Base-by-base conservation (phyloP, 176 grass and related monocot species). In the Raddia guianensis region DNA sequence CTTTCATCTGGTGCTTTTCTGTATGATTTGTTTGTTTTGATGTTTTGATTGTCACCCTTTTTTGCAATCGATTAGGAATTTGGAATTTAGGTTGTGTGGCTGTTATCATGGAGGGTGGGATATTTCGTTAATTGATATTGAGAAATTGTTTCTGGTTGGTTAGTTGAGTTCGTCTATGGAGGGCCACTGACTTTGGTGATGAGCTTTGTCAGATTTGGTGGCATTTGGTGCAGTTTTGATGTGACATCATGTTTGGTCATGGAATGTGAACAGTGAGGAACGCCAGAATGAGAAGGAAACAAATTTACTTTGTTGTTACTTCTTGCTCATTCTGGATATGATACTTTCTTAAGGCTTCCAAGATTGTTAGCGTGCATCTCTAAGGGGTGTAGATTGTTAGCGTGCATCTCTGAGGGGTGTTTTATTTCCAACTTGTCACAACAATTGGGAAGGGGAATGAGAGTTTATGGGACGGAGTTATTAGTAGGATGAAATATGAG, bases 71-170 rank as follows among this genome's bases (percentile, higher is more conserved):
- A 20, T 66, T 81, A 61, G 16, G 19, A 52, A 79, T 69, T 35
- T 52, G 61, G 68, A 60, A 61, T 52, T 20, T 79, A 45, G 34
- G 52, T 68, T 67, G 63, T 33, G 21, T 60, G 15, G 67, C 48
- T 78, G 73, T 71, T 85, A 27, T 72, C 56, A 56, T 85, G 64
- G 18, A 81, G 11, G 72, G 49, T 64, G 59, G 33, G 15, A 82
- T 46, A 10, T 81, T 45, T 56, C 11, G 53, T 58, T 71, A 45
- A 45, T 77, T 74, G 44, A 72, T 72, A 72, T 77, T 74, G 44
- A 72, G 66, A 72, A 79, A 65, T 66, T 70, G 9, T 57, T 42
- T 84, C 19, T 19, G 66, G 48, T 33, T 81, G 66, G 50, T 76
- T 85, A 32, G 49, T 52, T 72, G 49, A 32, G 56, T 49, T 56